Evolutionary conservation across 1,139 yeast genomes (phyloP).

Genomic region (Pichia sp.): DNA sequence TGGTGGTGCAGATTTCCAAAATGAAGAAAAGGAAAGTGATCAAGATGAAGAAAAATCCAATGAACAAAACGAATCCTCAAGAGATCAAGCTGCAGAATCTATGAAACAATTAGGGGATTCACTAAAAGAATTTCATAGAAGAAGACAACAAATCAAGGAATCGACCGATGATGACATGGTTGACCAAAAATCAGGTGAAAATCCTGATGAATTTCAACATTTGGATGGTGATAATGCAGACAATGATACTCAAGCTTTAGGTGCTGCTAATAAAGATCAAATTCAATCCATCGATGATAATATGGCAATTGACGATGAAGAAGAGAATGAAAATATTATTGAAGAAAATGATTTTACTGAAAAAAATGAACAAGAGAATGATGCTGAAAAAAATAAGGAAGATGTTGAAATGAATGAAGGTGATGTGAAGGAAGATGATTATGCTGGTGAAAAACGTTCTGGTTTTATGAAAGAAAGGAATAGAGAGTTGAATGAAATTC

Average conservation of each 20-base stretch:
- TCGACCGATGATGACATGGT: slow-evolving; percentile 43
- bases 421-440: slow-evolving; percentile 36
- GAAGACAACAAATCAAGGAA: slow-evolving; percentile 78
- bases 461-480: slow-evolving; percentile 48
- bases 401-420: slow-evolving; percentile 22
- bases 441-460: slow-evolving; percentile 47
- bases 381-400: slow-evolving; percentile 21
- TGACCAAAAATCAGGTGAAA: slow-evolving; percentile 50
- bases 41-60: slow-evolving; percentile 30
- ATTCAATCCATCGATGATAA: slow-evolving; percentile 72
- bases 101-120: slow-evolving; percentile 87
- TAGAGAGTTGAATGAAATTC: slow-evolving; percentile 25
- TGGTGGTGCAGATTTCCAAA: slow-evolving; percentile 45
- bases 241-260: slow-evolving; percentile 82
- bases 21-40: slow-evolving; percentile 31
- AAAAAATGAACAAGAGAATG: slow-evolving; percentile 23
- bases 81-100: slow-evolving; percentile 72
- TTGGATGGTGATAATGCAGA: slow-evolving; percentile 77
- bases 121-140: slow-evolving; percentile 82
- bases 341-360: slow-evolving; percentile 40
- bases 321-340: slow-evolving; percentile 24
- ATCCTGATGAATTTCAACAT: slow-evolving; percentile 89
- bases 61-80: slow-evolving; percentile 50
- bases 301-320: slow-evolving; percentile 77
- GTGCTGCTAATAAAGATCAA: slow-evolving; percentile 81